Evolutionary conservation across 2,329 filamentous ascomycete species (phyloP), one percentile per base, ranked within the genome.

Genomic region (Lecanicillium sp.): DNA sequence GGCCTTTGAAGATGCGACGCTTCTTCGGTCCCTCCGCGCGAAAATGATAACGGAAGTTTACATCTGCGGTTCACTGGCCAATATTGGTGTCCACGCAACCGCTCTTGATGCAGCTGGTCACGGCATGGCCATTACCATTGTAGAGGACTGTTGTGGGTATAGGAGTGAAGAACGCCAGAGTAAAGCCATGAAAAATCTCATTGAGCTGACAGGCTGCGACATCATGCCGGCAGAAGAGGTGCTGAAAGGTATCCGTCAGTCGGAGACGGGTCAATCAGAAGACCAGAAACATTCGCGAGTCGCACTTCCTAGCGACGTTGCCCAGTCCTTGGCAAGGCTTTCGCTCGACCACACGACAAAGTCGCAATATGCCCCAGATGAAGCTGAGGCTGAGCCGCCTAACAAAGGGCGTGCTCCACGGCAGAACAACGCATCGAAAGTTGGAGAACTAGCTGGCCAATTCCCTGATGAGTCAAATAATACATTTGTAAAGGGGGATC

Each of bases 121-220:
- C 58, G 92, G 89, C 4, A 80, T 94, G 52, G 71, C 78, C n/a
- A 86, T 95, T 52, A 92, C 84, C 5, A 67, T 96, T 11, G 67
- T 96, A 29, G 81, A 92, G 37, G 88, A 96, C 56, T 95, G 89
- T 57, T 78, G 94, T 40, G 89, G 88, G 9, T 95, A 82, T 53
- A 78, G 85, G 33, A 79, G 70, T 49, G 75, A 79, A 42, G 59
- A 67, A 14, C 77, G 86, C 31, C 87, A 94, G 49, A 66, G 75
- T 32, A 69, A 76, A 46, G 83, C 89, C 0, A 67, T 94, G 48
- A 71, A 73, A 37, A 76, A 78, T 39, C 80, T 95, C 56, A 70
- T 76, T 3, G 77, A 86, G 30, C 74, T 85, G 37, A 83, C 89
- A 43, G 86, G 84, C 20, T 87, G 84, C 33, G 75, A 78, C 33